Percentiles rank a stretch among this genome's conserved stretches.
phyloP scores from a whole-genome alignment of 2,329 filamentous ascomycete genomes.

The Diplodia corticola region DNA sequence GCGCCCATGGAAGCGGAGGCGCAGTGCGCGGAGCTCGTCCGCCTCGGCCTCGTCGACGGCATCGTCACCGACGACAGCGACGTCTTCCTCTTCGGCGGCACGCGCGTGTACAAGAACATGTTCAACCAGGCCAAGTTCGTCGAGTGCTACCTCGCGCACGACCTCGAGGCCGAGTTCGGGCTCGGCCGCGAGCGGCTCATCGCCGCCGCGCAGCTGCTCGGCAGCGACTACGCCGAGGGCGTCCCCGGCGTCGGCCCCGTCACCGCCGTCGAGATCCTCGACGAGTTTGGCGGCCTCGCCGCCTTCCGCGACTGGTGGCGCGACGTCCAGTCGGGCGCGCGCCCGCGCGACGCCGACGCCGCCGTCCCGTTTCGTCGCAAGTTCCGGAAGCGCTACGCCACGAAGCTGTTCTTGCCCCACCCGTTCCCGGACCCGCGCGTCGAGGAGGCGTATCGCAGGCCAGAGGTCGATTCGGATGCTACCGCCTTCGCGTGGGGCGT shows the following conservation, averaged over 20 bases:
- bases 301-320: slow-evolving; percentile 87
- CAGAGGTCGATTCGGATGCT: slow-evolving; percentile 78
- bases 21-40: slow-evolving; percentile 90
- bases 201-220: slow-evolving; percentile 83
- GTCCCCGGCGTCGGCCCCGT: slow-evolving; percentile 89
- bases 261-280: slow-evolving; percentile 89
- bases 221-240: slow-evolving; percentile 93
- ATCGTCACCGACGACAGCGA: slow-evolving; percentile 98
- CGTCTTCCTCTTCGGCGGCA: slow-evolving; percentile 95
- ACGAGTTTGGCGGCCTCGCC: slow-evolving; percentile 77
- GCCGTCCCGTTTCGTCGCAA: slow-evolving; percentile 73
- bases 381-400: slow-evolving; percentile 75
- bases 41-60: slow-evolving; percentile 85
- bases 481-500: slow-evolving; percentile 93
- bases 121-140: slow-evolving; percentile 98
- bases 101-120: slow-evolving; percentile 98
- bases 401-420: slow-evolving; percentile 82
- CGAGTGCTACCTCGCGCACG: slow-evolving; percentile 84
- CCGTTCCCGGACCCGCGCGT: slow-evolving; percentile 79
- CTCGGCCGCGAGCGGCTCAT: slow-evolving; percentile 87
- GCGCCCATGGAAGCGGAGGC: slow-evolving; percentile 99
- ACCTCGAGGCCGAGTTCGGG: slow-evolving; percentile 86
- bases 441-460: slow-evolving; percentile 77
- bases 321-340: slow-evolving; percentile 68
- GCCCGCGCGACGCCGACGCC: slow-evolving; percentile 59